These are phyloP conservation scores for Periconia sp. DNA, from an alignment of 2,329 filamentous ascomycete species.

Conservation along the genomic window DNA sequence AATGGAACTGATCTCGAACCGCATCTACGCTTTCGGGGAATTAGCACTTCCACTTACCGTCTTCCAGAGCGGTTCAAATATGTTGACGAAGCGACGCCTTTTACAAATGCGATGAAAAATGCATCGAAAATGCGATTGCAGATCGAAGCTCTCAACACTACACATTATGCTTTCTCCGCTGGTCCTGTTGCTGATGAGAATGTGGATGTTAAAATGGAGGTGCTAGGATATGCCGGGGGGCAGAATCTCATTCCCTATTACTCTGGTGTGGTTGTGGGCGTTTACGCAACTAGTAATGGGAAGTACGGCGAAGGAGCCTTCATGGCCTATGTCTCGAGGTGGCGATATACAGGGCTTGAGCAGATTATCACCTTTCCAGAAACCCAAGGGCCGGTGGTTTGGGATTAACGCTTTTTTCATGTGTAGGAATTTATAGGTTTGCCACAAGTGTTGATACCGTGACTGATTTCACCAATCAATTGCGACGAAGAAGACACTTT, in stretches of 20 bases:
- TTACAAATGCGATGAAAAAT: neutral
- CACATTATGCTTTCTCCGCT: constrained; percentile 4
- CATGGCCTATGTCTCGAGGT: constrained; percentile 2
- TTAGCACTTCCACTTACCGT: constrained; percentile 1
- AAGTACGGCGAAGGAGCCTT: constrained; percentile 4
- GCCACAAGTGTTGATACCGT: too few relatives aligned
- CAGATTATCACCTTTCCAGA: neutral
- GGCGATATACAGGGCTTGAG: constrained; percentile 3
- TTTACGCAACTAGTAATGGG: constrained; percentile 4
- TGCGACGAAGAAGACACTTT: too few relatives aligned
- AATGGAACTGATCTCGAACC: neutral
- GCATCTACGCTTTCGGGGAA: constrained; percentile 4
- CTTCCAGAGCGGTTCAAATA: constrained; percentile 2
- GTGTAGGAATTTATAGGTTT: too few relatives aligned
- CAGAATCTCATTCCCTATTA: constrained; percentile 3
- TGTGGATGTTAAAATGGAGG: neutral
- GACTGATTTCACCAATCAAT: too few relatives aligned
- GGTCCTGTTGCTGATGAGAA: neutral
- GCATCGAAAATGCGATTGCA: constrained; percentile 1
- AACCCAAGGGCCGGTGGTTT: neutral
- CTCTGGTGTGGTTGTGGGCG: constrained; percentile 1
- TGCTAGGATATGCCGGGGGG: constrained; percentile 1
- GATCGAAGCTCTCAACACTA: constrained; percentile 6
- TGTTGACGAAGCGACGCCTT: neutral
- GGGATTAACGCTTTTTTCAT: neutral